These are phyloP conservation scores for Millerago galiae DNA, from an alignment of 805 yeast species.

Conservation along the genomic window DNA sequence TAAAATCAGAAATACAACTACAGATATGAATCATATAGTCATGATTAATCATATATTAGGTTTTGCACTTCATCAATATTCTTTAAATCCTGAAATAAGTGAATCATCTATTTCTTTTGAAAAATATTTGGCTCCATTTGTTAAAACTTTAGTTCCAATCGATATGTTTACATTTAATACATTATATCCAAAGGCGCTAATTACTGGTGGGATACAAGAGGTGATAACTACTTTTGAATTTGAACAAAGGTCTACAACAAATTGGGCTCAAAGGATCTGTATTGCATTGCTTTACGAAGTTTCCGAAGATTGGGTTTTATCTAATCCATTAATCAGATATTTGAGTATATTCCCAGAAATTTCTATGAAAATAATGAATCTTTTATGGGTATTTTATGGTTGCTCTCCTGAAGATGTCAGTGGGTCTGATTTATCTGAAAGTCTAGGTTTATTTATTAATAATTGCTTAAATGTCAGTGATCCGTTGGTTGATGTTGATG, in stretches of 20 bases:
- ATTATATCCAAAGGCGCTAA: conserved; percentile 2
- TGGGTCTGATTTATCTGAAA: conserved; percentile 1
- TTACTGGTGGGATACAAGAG: not conserved
- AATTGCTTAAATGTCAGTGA: not conserved
- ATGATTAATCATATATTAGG: conserved; percentile 38
- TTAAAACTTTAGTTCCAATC: conserved; percentile 6
- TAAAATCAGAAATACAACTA: conserved; percentile 9
- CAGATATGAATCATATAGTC: conserved; percentile 15
- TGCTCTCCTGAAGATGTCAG: conserved; percentile 7
- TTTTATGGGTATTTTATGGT: conserved; percentile 24
- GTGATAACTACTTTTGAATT: not conserved
- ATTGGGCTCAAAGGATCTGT: conserved; percentile 13
- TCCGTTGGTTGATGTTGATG: not conserved
- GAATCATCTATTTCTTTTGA: conserved; percentile 10
- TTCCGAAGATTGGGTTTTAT: not conserved
- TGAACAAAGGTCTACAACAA: not conserved
- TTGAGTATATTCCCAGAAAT: conserved; percentile 13
- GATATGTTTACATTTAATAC: conserved; percentile 14
- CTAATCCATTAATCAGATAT: conserved; percentile 8
- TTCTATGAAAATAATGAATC: conserved; percentile 24
- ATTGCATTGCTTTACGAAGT: conserved; percentile 9
- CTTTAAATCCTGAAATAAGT: conserved; percentile 9
- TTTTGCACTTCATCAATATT: conserved; percentile 27
- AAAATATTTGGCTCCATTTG: conserved; percentile 10
- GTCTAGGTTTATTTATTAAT: not conserved